Conservation (phyloP, 257 asterid species). For the Solanum pinnatisectum region DNA sequence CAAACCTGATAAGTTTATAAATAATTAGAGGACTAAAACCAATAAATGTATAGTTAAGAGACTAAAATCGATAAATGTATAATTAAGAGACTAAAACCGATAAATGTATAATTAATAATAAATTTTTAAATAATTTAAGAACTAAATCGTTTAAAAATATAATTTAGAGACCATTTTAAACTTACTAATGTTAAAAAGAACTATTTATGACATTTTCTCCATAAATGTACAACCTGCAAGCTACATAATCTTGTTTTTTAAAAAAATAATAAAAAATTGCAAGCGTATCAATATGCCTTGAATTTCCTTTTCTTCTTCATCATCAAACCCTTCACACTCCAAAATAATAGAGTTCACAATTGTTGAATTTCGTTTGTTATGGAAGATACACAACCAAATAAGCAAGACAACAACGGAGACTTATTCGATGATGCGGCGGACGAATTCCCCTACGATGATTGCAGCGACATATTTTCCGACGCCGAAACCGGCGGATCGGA, state of each 20-base stretch:
- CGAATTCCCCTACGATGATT: constrained; percentile 43
- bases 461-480: constrained; percentile 18
- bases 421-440: constrained; percentile 46
- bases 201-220: too few relatives aligned
- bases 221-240: not conserved
- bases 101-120: too few relatives aligned
- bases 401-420: constrained; percentile 7
- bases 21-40: too few relatives aligned
- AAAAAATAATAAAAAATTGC: not conserved
- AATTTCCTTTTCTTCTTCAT: not conserved
- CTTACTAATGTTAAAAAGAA: too few relatives aligned
- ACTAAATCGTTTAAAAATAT: too few relatives aligned
- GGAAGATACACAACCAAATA: constrained; percentile 24
- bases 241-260: not conserved
- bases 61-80: too few relatives aligned
- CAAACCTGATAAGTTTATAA: too few relatives aligned
- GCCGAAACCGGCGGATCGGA: constrained; percentile 13
- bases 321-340: not conserved
- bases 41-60: too few relatives aligned
- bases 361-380: not conserved
- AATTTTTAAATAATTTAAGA: too few relatives aligned
- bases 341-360: not conserved
- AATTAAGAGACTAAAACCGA: too few relatives aligned
- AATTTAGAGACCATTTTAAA: too few relatives aligned
- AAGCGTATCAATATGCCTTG: not conserved